Evolutionary conservation across 345 rosid genomes (phyloP), one percentile per base, ranked within the genome.

Genomic region (Mallotus nudiflorus): DNA sequence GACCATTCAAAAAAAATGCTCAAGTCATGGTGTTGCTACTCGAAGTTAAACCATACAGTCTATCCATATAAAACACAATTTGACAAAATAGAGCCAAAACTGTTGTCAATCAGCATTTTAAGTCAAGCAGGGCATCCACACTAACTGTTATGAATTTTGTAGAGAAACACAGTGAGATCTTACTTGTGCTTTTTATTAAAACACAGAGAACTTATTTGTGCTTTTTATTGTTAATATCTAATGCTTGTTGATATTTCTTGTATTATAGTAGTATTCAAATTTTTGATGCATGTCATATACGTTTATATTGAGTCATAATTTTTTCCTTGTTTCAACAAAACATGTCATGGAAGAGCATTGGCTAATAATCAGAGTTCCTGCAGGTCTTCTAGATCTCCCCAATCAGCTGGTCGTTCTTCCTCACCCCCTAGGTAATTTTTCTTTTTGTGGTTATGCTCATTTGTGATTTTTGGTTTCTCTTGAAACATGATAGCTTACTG

Each of bases 371-470:
- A 62, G 46, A 65, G 35, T 50, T 56, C 20, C 61, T 74, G 60
- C 82, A 80, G 83, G 81, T 77, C 75, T 83, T 77, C 75, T 37
- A 70, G 75, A 72, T 81, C 88, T 70, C 81, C 88, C 11, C 70
- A 9, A 57, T 69, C 67, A 9, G 52, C 58, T 61, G 82, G 69
- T 51, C 69, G 24, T 65, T 82, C 78, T 27, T 73, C 63, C 60
- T 78, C 85, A 19, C 65, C 84, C 10, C 78, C 57, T 56, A 55
- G 75, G 82, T 85, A 78, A 75, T 72, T 58, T 48, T 56, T 57
- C 37, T 60, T 31, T 37, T 52, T 61, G 49, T 67, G 42, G 25
- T 58, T 18, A 14, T 9, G 40, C 10, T 45, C 9, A 25, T 14
- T 64, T 20, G 13, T 65, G 18, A 35, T 19, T 39, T 44, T 48